Base-by-base conservation (phyloP, 2,329 filamentous ascomycete species). In the Thielaviopsis musarum region DNA sequence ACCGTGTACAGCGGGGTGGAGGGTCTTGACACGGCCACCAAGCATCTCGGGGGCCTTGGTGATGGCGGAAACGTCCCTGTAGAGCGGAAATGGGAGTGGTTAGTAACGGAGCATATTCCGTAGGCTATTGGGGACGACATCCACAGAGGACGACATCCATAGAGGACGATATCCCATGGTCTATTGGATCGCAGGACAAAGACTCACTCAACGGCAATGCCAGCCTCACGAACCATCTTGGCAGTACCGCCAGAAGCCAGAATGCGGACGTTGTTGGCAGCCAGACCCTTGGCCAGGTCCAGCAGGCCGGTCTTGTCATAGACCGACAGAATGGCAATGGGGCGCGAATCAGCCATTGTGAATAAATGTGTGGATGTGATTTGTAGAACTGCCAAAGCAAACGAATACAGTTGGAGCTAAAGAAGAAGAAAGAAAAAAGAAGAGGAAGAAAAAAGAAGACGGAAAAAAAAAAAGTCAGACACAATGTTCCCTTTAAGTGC, bases 41-140 rank as follows among this genome's bases (percentile, higher is more conserved):
- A 97, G 84, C 89, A 98, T 97, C 77, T 98, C 93, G 59, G 93
- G 93, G 13, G 93, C 91, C 70, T 89, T 85, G 56, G 93, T 98
- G 73, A 98, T 97, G 72, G 90, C 90, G 57, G 91, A 96, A 67
- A 98, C 88, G 76, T 98, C 93, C 75, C 89, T 94, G 66, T 51
- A 59, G 56, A 38, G 26, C 22, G 17, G 24, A 22, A 17, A 56
- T 19, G 56, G 10, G 38, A 45, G 10, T 52, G 21, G 54, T 59
- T 57, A 59, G 54, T 19, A 26, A 58, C 38, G 38, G 5, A 49
- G 45, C 19, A 34, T 34, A 34, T 34, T 34, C 30, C 30, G 30
- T 10, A 26, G 24, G 24, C 24, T 26, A 26, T 26, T 26, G 24
- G 6, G 24, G n/a, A n/a, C n/a, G n/a, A n/a, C n/a, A 12, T 34